A percentile compares a stretch with the other conserved stretches of the same genome.
Evolutionary conservation across 345 rosid species (phyloP).

Genomic region (Eutrema japonicum): DNA sequence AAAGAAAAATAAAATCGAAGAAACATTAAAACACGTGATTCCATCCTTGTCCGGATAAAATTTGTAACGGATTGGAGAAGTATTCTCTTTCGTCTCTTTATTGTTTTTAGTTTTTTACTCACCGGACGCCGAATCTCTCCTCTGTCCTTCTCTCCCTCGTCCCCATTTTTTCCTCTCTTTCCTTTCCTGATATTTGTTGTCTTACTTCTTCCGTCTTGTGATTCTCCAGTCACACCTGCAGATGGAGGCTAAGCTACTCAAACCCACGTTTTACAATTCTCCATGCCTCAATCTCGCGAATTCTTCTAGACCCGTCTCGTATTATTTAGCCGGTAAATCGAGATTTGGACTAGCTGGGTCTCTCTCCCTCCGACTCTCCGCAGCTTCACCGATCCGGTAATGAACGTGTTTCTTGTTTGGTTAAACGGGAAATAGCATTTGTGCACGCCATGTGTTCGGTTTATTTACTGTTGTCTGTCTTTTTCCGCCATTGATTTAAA

Average conservation of each 20-base stretch:
- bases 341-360: slow-evolving; percentile 22
- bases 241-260: slow-evolving; percentile 44
- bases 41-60: slow-evolving; percentile 11
- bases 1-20: neutral
- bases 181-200: neutral
- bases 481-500: slow-evolving; percentile 6
- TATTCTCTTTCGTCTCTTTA: slow-evolving; percentile 7
- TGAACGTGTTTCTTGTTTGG: neutral
- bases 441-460: slow-evolving; percentile 16
- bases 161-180: neutral
- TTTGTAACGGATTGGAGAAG: slow-evolving; percentile 1
- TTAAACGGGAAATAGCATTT: neutral
- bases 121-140: slow-evolving; percentile 34
- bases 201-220: neutral
- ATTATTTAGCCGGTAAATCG: slow-evolving; percentile 18
- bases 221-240: neutral
- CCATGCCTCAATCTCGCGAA: slow-evolving; percentile 8
- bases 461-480: neutral
- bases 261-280: slow-evolving; percentile 23
- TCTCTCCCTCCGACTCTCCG: slow-evolving; percentile 26
- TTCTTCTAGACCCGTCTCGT: slow-evolving; percentile 26
- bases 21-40: slow-evolving; percentile 35
- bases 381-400: slow-evolving; percentile 41
- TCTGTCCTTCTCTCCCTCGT: slow-evolving; percentile 36
- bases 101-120: slow-evolving; percentile 12